Percentiles rank a stretch among this genome's conserved stretches.
Evolutionary conservation across 2,329 filamentous ascomycete species (phyloP).

Genomic region (Aspergillus sp.): DNA sequence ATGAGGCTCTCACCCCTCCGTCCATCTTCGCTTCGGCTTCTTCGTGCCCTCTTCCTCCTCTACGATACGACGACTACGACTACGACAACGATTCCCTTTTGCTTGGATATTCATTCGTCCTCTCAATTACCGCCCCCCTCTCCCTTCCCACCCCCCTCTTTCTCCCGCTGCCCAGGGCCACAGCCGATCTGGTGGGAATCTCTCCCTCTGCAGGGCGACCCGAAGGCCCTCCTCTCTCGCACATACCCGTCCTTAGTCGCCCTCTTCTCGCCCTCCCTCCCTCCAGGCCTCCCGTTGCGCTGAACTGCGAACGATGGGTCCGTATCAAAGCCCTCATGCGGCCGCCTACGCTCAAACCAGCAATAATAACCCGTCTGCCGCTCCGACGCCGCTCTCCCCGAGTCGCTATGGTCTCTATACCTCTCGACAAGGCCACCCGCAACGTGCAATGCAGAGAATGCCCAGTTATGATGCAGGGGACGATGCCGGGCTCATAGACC

Average conservation of each 20-base stretch:
- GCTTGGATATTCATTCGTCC: too few relatives aligned
- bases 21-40: not conserved
- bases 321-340: constrained; percentile 47
- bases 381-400: constrained; percentile 12
- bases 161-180: too few relatives aligned
- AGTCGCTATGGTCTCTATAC: constrained; percentile 35
- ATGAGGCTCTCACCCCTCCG: too few relatives aligned
- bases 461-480: constrained; percentile 72
- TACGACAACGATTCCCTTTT: too few relatives aligned
- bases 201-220: not conserved
- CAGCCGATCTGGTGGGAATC: too few relatives aligned
- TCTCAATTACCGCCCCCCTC: too few relatives aligned
- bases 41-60: too few relatives aligned
- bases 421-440: constrained; percentile 33
- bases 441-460: constrained; percentile 44
- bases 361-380: constrained; percentile 14
- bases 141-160: too few relatives aligned
- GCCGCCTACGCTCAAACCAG: constrained; percentile 36
- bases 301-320: constrained; percentile 39
- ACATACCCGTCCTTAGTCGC: not conserved
- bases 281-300: not conserved
- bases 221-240: not conserved
- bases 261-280: not conserved
- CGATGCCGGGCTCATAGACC: constrained; percentile 50
- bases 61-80: too few relatives aligned